These are phyloP conservation scores for Corylus heterophylla DNA, from an alignment of 306 rosid species.

Conservation along the genomic window DNA sequence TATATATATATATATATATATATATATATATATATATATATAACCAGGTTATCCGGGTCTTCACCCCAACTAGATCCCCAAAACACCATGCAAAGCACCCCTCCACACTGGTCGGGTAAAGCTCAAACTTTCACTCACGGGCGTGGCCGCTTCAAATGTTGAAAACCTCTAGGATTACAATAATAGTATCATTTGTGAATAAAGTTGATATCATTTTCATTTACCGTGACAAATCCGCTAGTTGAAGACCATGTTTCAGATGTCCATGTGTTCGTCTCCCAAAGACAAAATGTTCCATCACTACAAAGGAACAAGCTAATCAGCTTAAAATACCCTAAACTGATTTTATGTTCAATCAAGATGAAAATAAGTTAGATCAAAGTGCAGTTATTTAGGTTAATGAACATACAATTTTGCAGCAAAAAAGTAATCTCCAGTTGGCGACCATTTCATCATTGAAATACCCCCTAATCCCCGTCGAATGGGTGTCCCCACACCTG, in stretches of 20 bases:
- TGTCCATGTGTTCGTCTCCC: constrained; percentile 98
- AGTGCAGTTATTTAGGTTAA: constrained; percentile 6
- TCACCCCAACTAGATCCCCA: too few species aligned
- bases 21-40: too few species aligned
- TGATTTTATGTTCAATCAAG: constrained; percentile 16
- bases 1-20: background rate
- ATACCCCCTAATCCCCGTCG: constrained; percentile 93
- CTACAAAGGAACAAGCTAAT: constrained; percentile 40
- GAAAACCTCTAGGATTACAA: background rate
- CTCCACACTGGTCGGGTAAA: too few species aligned
- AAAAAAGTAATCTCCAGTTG: constrained; percentile 94
- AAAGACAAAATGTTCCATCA: constrained; percentile 94
- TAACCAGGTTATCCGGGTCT: too few species aligned
- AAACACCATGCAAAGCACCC: too few species aligned
- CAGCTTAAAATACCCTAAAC: constrained; percentile 24
- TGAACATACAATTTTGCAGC: constrained; percentile 75
- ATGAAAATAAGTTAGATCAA: background rate
- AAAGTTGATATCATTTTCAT: constrained; percentile 1
- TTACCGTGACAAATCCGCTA: constrained; percentile 89
- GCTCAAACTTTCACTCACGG: too few species aligned
- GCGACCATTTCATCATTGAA: constrained; percentile 92
- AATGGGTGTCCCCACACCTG: constrained; percentile 87
- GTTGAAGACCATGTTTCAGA: constrained; percentile 91
- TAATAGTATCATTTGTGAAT: background rate
- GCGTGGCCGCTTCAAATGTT: background rate